Evolutionary conservation across 106 monocot species (phyloP), one percentile per base, ranked within the genome.

Genomic region (Triglochin maritima): DNA sequence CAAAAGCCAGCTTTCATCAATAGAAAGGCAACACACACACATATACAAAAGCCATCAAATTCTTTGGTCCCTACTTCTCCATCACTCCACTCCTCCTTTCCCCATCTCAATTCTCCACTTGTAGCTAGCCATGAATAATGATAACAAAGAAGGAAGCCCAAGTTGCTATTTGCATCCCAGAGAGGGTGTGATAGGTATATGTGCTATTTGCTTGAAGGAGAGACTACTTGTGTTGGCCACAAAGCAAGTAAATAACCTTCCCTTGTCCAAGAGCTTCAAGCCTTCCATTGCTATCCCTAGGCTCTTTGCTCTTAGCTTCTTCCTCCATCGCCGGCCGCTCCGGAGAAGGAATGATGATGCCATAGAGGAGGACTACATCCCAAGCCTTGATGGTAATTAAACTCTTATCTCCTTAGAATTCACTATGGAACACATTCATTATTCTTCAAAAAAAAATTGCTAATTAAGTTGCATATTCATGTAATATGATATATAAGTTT

Each of bases 151-250:
- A 29, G 29, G 29, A 29, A 29, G 29, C 29, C 29, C 29, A 29
- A 29, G 43, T 64, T 93, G 93, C 65, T 78, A 73, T 54, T 72
- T 83, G 72, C 93, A 93, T 52, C 88, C 93, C 9, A 77, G 64
- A 50, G 81, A 85, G 60, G n/a, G 44, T 8, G 54, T 84, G 2
- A 70, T 86, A 13, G 93, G 93, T 9, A 64, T 93, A n/a, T 93
- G 93, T 57, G 81, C 93, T 7, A 68, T 76, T 46, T 93, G 93
- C 71, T 73, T 93, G 77, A 85, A 66, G 64, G 93, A 93, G 52
- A 83, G 81, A 65, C 86, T 93, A 47, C 77, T 93, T 41, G 62
- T 71, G 13, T 71, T 88, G 68, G 80, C 83, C 46, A 52, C 86
- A 2, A 79, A 83, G 43, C 79, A 81, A 71, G 68, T 71, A 7